phyloP scores from a whole-genome alignment of 768 basidiomycete genomes.

The Phaeolepiota aurea region DNA sequence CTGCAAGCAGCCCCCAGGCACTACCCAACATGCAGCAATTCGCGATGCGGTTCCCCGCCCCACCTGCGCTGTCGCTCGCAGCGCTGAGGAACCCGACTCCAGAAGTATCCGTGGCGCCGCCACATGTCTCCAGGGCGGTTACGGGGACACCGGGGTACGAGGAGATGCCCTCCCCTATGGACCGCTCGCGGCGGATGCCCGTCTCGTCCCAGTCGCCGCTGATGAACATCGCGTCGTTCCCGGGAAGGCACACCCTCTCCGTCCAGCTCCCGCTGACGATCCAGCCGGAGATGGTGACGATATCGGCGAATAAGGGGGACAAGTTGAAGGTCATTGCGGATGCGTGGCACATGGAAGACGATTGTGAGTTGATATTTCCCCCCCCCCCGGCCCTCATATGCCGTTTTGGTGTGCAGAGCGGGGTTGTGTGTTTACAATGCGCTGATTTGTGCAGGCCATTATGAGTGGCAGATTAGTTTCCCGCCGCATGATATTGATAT shows the following conservation, averaged over 20 bases:
- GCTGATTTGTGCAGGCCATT: conserved; percentile 35
- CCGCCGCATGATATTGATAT: conserved; percentile 47
- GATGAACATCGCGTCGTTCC: conserved; percentile 34
- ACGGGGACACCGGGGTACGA: conserved; percentile 2
- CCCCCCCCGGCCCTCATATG: neutral
- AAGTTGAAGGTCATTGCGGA: conserved; percentile 50
- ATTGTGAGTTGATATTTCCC: conserved; percentile 40
- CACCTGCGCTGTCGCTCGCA: conserved; percentile 13
- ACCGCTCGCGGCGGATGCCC: conserved; percentile 19
- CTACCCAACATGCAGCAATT: neutral
- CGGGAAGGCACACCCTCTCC: conserved; percentile 31
- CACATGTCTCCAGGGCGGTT: conserved; percentile 7
- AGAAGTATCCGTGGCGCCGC: conserved; percentile 10
- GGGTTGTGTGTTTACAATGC: neutral
- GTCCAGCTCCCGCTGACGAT: conserved; percentile 40
- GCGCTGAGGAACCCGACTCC: conserved; percentile 10
- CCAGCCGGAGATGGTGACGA: conserved; percentile 56
- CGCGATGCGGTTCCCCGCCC: conserved; percentile 9
- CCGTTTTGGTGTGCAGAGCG: no score
- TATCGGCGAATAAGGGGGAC: conserved; percentile 52
- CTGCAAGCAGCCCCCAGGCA: conserved; percentile 1
- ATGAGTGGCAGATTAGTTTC: conserved; percentile 54
- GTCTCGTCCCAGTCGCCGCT: conserved; percentile 26
- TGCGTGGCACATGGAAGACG: conserved; percentile 51
- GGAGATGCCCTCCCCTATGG: conserved; percentile 16